Conservation (phyloP, 1,139 yeast species). For the Kazachstania sp. region DNA sequence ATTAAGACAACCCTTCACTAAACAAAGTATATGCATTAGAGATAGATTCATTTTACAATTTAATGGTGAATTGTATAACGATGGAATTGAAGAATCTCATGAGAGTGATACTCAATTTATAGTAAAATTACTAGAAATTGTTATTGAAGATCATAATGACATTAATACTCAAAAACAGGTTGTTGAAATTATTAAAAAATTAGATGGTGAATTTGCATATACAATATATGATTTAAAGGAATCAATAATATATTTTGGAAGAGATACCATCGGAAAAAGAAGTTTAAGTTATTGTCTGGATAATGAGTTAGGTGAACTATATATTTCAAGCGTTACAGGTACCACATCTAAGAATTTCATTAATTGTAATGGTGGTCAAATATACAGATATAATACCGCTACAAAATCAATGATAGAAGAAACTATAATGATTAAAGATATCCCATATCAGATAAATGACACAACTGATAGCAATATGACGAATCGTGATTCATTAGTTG, state of each 20-base stretch:
- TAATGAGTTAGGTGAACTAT: constrained; percentile 31
- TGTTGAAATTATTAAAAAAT: constrained; percentile 29
- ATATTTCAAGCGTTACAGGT: constrained; percentile 37
- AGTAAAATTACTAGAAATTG: constrained; percentile 21
- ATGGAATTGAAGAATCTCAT: constrained; percentile 34
- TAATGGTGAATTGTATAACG: constrained; percentile 81
- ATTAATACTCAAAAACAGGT: constrained; percentile 22
- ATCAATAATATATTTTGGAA: constrained; percentile 57
- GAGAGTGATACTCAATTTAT: constrained; percentile 46
- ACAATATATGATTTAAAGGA: constrained; percentile 38
- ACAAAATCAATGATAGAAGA: constrained; percentile 11
- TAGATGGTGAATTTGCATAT: constrained; percentile 81
- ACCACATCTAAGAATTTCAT: constrained; percentile 32
- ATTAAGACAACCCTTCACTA: constrained; percentile 64
- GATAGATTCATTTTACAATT: constrained; percentile 49
- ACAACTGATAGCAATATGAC: constrained; percentile 12
- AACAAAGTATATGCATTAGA: constrained; percentile 49
- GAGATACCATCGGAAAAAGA: constrained; percentile 76
- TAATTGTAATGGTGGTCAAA: constrained; percentile 47
- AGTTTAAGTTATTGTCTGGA: constrained; percentile 47
- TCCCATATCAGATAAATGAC: constrained; percentile 16
- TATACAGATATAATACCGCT: constrained; percentile 38
- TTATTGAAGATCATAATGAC: background rate
- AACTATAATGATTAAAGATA: constrained; percentile 6
- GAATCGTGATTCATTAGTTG: constrained; percentile 12